phyloP scores from a whole-genome alignment of 2,329 filamentous ascomycete genomes.

The Verticillium zaregamsianum region DNA sequence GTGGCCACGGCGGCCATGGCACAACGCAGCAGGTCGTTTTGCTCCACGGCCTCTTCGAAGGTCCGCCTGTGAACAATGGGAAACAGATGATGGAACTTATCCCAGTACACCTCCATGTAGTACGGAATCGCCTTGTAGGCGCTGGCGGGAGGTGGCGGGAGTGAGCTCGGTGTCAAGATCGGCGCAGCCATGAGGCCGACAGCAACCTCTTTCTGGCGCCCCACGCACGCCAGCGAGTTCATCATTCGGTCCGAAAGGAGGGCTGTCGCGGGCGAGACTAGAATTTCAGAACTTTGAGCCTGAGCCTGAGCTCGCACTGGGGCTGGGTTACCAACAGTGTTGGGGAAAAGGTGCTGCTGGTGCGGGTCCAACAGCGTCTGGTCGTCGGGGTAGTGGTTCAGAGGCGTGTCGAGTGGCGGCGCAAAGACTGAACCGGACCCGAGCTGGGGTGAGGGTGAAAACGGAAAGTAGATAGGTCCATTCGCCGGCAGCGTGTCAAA shows the following conservation, averaged over 20 bases:
- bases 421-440: constrained; percentile 24
- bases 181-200: constrained; percentile 29
- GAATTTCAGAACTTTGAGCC: constrained; percentile 42
- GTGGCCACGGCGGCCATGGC: constrained; percentile 56
- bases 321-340: constrained; percentile 45
- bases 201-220: constrained; percentile 36
- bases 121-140: constrained; percentile 39
- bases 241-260: constrained; percentile 28
- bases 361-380: constrained; percentile 28
- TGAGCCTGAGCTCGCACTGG: constrained; percentile 38
- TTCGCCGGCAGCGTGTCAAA: constrained; percentile 21
- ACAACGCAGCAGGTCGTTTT: constrained; percentile 39
- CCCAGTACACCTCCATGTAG: constrained; percentile 52
- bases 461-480: constrained; percentile 23
- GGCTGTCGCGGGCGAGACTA: constrained; percentile 41
- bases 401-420: constrained; percentile 27
- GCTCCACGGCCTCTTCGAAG: constrained; percentile 35
- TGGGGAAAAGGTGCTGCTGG: constrained; percentile 30
- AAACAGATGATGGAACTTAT: constrained; percentile 41
- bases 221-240: constrained; percentile 29
- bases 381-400: constrained; percentile 32
- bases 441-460: constrained; percentile 19
- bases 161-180: constrained; percentile 30
- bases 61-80: constrained; percentile 47
- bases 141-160: constrained; percentile 22